phyloP scores from a whole-genome alignment of 164 flowering plant genomes.

The Tetracentron sinense region DNA sequence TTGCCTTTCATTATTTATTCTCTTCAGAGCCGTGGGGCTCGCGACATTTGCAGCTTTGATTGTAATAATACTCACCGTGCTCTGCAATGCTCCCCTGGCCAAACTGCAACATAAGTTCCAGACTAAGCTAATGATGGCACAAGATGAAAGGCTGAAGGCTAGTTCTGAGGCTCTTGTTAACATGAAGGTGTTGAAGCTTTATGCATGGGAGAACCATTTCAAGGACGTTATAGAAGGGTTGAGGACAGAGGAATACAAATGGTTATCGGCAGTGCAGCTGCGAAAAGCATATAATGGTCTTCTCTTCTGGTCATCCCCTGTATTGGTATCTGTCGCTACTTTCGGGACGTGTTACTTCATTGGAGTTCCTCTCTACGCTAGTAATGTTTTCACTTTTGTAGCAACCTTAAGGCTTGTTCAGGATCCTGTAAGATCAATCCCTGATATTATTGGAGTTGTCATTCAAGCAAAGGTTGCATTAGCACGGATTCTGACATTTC shows the following conservation, averaged over 20 bases:
- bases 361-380: conserved; percentile 46
- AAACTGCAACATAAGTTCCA: conserved; percentile 57
- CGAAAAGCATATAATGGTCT: conserved; percentile 39
- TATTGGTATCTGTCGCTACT: conserved; percentile 60
- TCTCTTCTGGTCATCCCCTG: conserved; percentile 69
- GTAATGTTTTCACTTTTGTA: conserved; percentile 75
- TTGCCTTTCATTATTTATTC: conserved; percentile 44
- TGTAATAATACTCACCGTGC: conserved; percentile 45
- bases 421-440: conserved; percentile 54
- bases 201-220: conserved; percentile 78
- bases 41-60: conserved; percentile 54
- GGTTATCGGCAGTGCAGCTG: conserved; percentile 50
- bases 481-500: conserved; percentile 43
- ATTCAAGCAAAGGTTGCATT: conserved; percentile 65
- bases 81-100: conserved; percentile 59
- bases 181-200: conserved; percentile 65
- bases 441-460: conserved; percentile 47
- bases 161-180: conserved; percentile 47
- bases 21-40: conserved; percentile 47
- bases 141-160: conserved; percentile 56
- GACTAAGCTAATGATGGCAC: conserved; percentile 52
- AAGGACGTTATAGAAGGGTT: conserved; percentile 38
- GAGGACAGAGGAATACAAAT: conserved; percentile 45
- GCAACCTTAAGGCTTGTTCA: conserved; percentile 69
- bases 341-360: conserved; percentile 59